Evolutionary conservation across 129 eudicot species (phyloP).

Genomic region (Artemisia tridentata): DNA sequence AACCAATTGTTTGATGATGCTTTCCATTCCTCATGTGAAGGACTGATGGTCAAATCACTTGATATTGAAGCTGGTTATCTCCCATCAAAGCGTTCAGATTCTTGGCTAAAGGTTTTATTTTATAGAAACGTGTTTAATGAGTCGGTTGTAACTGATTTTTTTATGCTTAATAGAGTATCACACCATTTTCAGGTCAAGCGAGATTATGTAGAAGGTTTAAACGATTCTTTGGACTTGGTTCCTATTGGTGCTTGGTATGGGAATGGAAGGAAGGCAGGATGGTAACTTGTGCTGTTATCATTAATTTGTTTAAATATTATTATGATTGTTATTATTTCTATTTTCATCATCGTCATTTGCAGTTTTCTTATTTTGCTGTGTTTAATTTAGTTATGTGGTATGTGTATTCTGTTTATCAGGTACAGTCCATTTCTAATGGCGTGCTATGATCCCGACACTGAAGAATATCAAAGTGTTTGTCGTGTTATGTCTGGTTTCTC

Average conservation of each 20-base stretch:
- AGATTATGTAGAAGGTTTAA: slow-evolving; percentile 79
- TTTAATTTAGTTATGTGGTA: background rate
- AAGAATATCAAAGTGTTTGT: slow-evolving; percentile 92
- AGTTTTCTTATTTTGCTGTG: background rate
- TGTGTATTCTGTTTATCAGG: slow-evolving; percentile 38
- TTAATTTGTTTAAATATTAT: background rate
- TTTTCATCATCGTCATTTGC: background rate
- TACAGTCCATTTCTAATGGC: slow-evolving; percentile 98
- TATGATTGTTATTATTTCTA: background rate
- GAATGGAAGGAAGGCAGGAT: slow-evolving; percentile 99
- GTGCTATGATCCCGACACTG: slow-evolving; percentile 85
- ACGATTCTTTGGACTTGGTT: slow-evolving; percentile 90
- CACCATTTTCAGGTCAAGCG: slow-evolving; percentile 77
- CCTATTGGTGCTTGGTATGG: slow-evolving; percentile 99
- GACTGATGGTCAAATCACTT: slow-evolving; percentile 91
- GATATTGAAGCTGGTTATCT: slow-evolving; percentile 90
- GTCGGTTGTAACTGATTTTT: background rate
- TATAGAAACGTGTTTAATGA: background rate
- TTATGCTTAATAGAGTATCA: background rate
- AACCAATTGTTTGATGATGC: slow-evolving; percentile 77
- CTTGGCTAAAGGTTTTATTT: slow-evolving; percentile 79
- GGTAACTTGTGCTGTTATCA: slow-evolving; percentile 40
- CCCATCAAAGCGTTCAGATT: slow-evolving; percentile 89
- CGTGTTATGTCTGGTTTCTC: slow-evolving; percentile 99
- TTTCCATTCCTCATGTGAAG: slow-evolving; percentile 83